These are phyloP conservation scores for Mycena polygramma DNA, from an alignment of 768 basidiomycete species.

Conservation along the genomic window DNA sequence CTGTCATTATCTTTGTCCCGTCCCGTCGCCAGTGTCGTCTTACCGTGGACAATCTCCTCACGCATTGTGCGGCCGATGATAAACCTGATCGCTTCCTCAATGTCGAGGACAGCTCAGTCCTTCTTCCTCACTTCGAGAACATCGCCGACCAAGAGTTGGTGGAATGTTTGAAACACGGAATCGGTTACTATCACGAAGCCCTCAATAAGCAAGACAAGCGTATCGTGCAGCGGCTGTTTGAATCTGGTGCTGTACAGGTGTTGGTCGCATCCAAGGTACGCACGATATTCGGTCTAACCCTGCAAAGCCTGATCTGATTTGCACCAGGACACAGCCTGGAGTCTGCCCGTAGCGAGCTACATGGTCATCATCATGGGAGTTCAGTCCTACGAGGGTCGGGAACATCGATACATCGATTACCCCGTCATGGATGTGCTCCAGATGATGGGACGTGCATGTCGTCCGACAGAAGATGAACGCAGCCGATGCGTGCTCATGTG, in stretches of 20 bases:
- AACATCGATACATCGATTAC: slow-evolving; percentile 98
- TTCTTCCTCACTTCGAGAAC: slow-evolving; percentile 91
- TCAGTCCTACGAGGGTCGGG: slow-evolving; percentile 95
- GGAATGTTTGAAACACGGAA: slow-evolving; percentile 89
- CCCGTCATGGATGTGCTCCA: slow-evolving; percentile 98
- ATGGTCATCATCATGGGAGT: slow-evolving; percentile 99
- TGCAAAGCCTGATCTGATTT: neutral
- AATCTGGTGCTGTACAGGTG: slow-evolving; percentile 95
- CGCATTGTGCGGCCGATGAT: slow-evolving; percentile 91
- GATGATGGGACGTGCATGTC: slow-evolving; percentile 99
- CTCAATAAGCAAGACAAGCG: slow-evolving; percentile 92
- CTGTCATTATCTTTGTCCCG: slow-evolving; percentile 93
- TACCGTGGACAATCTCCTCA: slow-evolving; percentile 91
- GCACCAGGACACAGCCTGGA: slow-evolving; percentile 93
- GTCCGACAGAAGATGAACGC: slow-evolving; percentile 87
- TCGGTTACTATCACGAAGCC: slow-evolving; percentile 97
- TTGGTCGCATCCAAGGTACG: slow-evolving; percentile 92
- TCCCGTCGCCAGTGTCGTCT: slow-evolving; percentile 94
- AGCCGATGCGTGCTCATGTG: slow-evolving; percentile 98
- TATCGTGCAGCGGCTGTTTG: slow-evolving; percentile 92
- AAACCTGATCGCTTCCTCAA: slow-evolving; percentile 90
- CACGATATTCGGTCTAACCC: slow-evolving; percentile 13
- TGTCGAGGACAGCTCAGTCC: slow-evolving; percentile 77
- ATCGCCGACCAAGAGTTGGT: slow-evolving; percentile 79
- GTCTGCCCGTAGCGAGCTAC: slow-evolving; percentile 91